These are phyloP conservation scores for Termitomyces sp. DNA, from an alignment of 768 basidiomycete genomes.

Conservation along the genomic window DNA sequence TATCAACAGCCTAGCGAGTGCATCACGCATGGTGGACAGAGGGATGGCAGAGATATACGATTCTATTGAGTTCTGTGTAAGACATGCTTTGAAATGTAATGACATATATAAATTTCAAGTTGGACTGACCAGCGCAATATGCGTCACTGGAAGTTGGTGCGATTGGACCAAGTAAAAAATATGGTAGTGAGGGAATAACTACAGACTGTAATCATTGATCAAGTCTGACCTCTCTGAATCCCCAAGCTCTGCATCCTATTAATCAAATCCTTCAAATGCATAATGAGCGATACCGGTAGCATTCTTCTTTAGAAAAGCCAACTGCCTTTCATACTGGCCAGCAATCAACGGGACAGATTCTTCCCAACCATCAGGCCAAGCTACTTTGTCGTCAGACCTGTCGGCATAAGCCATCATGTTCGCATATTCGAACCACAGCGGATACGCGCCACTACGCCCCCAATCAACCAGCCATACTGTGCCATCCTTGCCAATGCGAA, in stretches of 20 bases:
- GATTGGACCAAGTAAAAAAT: too few relatives aligned
- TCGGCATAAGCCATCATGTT: conserved; percentile 9
- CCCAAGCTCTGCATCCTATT: background rate
- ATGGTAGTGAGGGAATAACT: too few relatives aligned
- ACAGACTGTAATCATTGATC: too few relatives aligned
- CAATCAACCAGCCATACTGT: conserved; percentile 19
- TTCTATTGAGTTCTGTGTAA: too few relatives aligned
- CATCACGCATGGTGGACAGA: too few relatives aligned
- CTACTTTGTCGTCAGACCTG: background rate
- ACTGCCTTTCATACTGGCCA: background rate
- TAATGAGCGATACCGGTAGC: background rate
- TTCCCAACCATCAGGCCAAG: conserved; percentile 5
- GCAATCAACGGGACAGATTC: too few relatives aligned
- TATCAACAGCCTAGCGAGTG: too few relatives aligned
- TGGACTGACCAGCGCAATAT: too few relatives aligned
- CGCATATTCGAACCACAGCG: conserved; percentile 20
- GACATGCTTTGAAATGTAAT: too few relatives aligned
- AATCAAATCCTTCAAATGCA: conserved; percentile 4
- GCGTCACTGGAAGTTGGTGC: too few relatives aligned
- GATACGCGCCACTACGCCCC: conserved; percentile 17
- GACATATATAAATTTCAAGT: too few relatives aligned
- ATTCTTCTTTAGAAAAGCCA: background rate
- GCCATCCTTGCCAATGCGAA: conserved; percentile 12
- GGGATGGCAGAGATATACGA: too few relatives aligned
- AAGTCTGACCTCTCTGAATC: background rate